Percentiles rank a stretch among this genome's conserved stretches.
Conservation (phyloP, 2,329 filamentous ascomycete genomes). For the Paramyrothecium roridum region DNA sequence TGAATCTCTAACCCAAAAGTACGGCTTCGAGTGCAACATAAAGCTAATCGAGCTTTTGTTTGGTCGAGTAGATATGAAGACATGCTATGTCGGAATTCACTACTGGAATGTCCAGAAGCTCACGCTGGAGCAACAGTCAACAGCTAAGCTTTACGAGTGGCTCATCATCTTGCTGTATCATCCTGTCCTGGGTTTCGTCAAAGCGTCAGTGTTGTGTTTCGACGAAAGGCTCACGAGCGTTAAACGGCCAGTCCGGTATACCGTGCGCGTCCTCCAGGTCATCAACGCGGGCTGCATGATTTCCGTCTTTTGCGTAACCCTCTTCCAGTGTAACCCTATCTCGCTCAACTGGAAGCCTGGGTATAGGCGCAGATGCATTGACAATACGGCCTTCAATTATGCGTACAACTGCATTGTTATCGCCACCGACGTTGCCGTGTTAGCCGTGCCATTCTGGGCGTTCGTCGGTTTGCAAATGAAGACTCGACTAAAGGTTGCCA, state of each 20-base stretch:
- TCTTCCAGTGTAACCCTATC: slow-evolving; percentile 32
- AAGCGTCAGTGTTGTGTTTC: slow-evolving; percentile 35
- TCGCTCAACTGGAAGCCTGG: slow-evolving; percentile 19
- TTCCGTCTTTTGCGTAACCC: slow-evolving; percentile 26
- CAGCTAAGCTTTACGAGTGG: slow-evolving; percentile 13
- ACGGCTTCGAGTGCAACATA: neutral
- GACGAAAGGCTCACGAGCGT: slow-evolving; percentile 31
- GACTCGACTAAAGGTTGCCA: slow-evolving; percentile 24
- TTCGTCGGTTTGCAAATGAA: slow-evolving; percentile 30
- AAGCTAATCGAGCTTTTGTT: slow-evolving; percentile 1
- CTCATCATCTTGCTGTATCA: slow-evolving; percentile 14
- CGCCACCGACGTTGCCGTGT: slow-evolving; percentile 28
- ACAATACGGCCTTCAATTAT: slow-evolving; percentile 23
- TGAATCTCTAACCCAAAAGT: neutral
- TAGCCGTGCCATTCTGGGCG: slow-evolving; percentile 30
- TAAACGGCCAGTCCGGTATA: slow-evolving; percentile 23
- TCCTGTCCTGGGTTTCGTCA: slow-evolving; percentile 25
- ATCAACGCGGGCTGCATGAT: slow-evolving; percentile 26
- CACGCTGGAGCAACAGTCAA: slow-evolving; percentile 8
- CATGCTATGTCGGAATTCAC: slow-evolving; percentile 12
- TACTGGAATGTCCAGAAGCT: slow-evolving; percentile 10
- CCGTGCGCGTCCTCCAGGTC: slow-evolving; percentile 24
- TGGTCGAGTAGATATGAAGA: slow-evolving; percentile 8
- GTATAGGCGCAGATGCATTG: slow-evolving; percentile 21
- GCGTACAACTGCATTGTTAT: slow-evolving; percentile 26